Percentiles rank a stretch among this genome's conserved stretches.
Conservation (phyloP, 2,329 filamentous ascomycete genomes). For the Colletotrichum musicola region DNA sequence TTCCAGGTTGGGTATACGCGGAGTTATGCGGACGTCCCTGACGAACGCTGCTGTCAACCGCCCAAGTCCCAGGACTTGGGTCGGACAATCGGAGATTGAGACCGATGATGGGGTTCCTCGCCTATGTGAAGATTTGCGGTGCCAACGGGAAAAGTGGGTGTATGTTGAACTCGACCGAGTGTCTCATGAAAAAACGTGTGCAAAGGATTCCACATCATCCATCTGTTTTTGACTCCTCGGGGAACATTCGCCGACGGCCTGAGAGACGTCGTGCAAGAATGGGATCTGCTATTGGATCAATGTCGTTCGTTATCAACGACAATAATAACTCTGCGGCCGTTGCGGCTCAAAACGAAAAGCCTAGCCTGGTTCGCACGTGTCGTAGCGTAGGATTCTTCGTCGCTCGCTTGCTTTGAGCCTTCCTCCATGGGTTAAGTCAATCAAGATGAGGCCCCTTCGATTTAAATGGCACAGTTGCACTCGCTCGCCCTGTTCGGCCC, state of each 20-base stretch:
- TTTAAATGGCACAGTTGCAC: constrained; percentile 17
- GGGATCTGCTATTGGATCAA: neutral
- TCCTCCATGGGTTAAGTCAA: neutral
- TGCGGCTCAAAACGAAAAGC: constrained; percentile 2
- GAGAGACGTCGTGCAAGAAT: neutral
- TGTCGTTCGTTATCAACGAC: neutral
- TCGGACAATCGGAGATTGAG: constrained; percentile 1
- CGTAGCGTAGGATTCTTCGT: neutral
- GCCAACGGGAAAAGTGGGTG: too few relatives aligned
- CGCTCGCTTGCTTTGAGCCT: neutral
- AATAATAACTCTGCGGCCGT: neutral
- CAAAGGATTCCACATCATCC: too few relatives aligned
- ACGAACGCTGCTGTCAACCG: neutral
- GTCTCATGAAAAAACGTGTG: too few relatives aligned
- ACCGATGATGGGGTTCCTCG: neutral
- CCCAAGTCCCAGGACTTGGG: neutral
- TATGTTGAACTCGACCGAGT: too few relatives aligned
- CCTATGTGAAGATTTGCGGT: neutral
- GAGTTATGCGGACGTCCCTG: neutral
- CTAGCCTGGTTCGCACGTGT: neutral
- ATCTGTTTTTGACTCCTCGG: too few relatives aligned
- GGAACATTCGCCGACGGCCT: too few relatives aligned
- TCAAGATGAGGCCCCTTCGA: constrained; percentile 14
- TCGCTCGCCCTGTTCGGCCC: neutral
- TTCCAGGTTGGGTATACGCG: neutral